These are phyloP conservation scores for Aureobasidium sp. DNA, from an alignment of 2,329 filamentous ascomycete genomes.

Conservation along the genomic window DNA sequence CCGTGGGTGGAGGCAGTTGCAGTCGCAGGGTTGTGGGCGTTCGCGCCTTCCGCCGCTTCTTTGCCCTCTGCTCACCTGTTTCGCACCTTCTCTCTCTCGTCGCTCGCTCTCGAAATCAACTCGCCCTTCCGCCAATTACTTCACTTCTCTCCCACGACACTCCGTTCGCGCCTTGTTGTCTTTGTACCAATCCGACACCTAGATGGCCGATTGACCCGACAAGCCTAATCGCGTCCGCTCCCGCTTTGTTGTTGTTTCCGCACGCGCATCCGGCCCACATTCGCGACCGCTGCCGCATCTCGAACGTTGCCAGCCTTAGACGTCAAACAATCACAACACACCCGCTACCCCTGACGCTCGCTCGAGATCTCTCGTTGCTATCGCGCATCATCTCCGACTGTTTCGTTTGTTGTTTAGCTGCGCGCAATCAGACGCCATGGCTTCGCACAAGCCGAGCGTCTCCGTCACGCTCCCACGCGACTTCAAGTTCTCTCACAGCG, in stretches of 20 bases:
- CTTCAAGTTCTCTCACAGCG: constrained; percentile 41
- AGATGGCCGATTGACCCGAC: constrained; percentile 2
- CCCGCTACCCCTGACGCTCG: neutral
- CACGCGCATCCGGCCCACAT: constrained; percentile 1
- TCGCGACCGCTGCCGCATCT: constrained; percentile 1
- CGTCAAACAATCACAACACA: neutral
- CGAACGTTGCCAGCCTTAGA: constrained; percentile 1
- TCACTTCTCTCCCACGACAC: neutral
- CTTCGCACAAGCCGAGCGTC: neutral
- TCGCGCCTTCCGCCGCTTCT: neutral
- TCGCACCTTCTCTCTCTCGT: neutral
- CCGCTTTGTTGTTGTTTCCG: constrained; percentile 8
- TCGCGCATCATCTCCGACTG: neutral
- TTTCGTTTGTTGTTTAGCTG: constrained; percentile 3
- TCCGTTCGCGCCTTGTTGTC: neutral
- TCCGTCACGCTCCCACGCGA: constrained; percentile 40
- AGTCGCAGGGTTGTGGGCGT: neutral
- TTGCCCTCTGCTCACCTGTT: neutral
- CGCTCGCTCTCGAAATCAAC: neutral
- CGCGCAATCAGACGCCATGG: constrained; percentile 8
- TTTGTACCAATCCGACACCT: neutral
- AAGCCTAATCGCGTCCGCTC: constrained; percentile 1
- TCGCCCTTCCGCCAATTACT: neutral
- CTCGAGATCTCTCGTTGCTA: neutral
- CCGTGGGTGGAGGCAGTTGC: neutral